Evolutionary conservation across 2,329 filamentous ascomycete species (phyloP), one percentile per base, ranked within the genome.

Genomic region (Monilinia aucupariae): DNA sequence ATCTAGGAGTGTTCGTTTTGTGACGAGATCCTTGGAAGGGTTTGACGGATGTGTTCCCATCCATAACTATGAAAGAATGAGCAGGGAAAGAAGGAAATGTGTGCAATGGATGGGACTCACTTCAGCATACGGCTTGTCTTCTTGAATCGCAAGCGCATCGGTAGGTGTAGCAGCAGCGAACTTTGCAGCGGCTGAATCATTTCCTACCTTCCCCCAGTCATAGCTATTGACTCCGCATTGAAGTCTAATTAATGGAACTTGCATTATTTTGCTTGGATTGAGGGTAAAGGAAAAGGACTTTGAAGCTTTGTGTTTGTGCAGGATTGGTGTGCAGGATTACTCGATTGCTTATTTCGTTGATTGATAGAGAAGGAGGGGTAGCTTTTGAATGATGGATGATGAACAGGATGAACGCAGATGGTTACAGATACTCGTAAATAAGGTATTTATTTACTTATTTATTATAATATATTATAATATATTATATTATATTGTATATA

Each of bases 11-110:
- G 89, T 89, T 61, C 91, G 89, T 75, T 92, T 88, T 34, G 94
- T 96, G 55, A 83, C 79, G 68, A 96, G 75, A 73, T 97, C 92
- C 75, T 89, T 96, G 64, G 94, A 97, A 22, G 94, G 94, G 72
- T 97, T 92, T 52, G 91, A 96, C 51, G 93, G 92, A 73, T 99
- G 94, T 1, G 93, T 97, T 73, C 94, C 94, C 94, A 99, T 99
- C 94, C 94, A 99, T 72, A 99, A 81, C 92, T 97, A 70, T 39
- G 61, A 13, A 66, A 47, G 15, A 39, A 65, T 70, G 27, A 70
- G 66, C 52, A 64, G 68, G 5, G 62, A 4, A 66, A n/a, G 49
- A 65, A 25, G 49, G 25, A 7, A 60, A 59, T 50, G 25, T 51
- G 37, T 30, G 4, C 20, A n/a, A n/a, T 51, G 37, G 32, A 4